Conservation (phyloP, 495 filamentous ascomycete species). For the Jackrogersella minutella region DNA sequence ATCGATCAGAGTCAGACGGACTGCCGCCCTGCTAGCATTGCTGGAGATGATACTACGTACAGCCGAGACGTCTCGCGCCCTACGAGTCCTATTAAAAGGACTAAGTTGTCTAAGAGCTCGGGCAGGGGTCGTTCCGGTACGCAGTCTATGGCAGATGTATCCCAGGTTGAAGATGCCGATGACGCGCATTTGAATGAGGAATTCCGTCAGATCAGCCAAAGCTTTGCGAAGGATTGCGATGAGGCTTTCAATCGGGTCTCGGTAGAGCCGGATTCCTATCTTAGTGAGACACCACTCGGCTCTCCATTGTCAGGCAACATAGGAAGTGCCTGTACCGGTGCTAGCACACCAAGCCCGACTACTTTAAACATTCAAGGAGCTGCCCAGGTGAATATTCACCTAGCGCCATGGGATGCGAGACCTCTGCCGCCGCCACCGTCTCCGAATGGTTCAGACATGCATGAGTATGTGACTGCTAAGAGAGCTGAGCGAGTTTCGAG, state of each 20-base stretch:
- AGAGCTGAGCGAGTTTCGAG: conserved; percentile 9
- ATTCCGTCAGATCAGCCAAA: conserved; percentile 56
- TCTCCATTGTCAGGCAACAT: conserved; percentile 7
- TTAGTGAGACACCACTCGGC: conserved; percentile 12
- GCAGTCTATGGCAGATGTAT: conserved; percentile 20
- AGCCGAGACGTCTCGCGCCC: conserved; percentile 31
- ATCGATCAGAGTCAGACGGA: conserved; percentile 34
- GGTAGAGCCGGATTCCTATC: conserved; percentile 52
- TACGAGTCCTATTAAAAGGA: conserved; percentile 17
- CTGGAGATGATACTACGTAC: conserved; percentile 36
- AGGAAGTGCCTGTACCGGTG: background rate
- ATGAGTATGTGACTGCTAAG: conserved; percentile 29
- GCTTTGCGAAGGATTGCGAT: conserved; percentile 61
- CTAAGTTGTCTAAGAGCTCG: background rate
- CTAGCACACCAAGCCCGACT: conserved; percentile 11
- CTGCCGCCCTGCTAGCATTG: conserved; percentile 41
- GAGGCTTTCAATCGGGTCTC: conserved; percentile 84
- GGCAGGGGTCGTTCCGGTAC: conserved; percentile 19
- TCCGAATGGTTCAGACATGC: conserved; percentile 56
- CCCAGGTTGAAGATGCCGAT: conserved; percentile 23
- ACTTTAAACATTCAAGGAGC: conserved; percentile 28
- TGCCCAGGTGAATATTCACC: background rate
- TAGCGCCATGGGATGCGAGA: conserved; percentile 48
- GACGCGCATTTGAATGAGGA: conserved; percentile 57
- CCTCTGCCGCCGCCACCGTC: conserved; percentile 63